Evolutionary conservation across 805 yeast species (phyloP), one percentile per base, ranked within the genome.

Genomic region (Priceomyces fermenticarens): DNA sequence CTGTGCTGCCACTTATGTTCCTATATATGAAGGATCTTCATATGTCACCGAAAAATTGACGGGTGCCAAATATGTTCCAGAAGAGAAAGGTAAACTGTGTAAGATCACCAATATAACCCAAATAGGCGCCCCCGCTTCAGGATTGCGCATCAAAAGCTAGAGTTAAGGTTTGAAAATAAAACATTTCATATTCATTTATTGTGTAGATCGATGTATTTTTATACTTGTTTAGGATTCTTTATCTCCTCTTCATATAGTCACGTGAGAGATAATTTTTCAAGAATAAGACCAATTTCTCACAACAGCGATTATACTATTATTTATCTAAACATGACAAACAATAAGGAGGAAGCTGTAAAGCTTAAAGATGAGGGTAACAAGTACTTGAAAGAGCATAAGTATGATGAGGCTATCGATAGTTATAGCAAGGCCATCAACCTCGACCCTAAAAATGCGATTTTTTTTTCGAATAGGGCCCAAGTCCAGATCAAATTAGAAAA

Each of bases 121-220:
- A 40, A 80, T 93, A 48, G 99, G 99, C 13, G 88, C 91, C 11
- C 87, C 93, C 13, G 93, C 96, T 9, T 84, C 96, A 10, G 98
- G 98, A 15, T 75, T 91, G 55, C 81, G 95, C 48, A 73, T 78
- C 38, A 55, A 56, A 43, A 67, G 55, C 28, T 51, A 36, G 16
- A 35, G 11, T 35, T 20, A n/a, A 11, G 4, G 38, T n/a, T 20
- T 11, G 35, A 28, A 30, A 35, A 15, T 33, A 25, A 29, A 20
- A 25, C 15, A 17, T 8, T 32, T 27, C n/a, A 11, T 16, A 31
- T 16, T 33, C 12, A 17, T 26, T 12, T 27, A 32, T n/a, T n/a
- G 26, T 14, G 12, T 12, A 10, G 15, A 11, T 25, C 11, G 25
- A 32, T 10, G 20, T 29, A 11, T 13, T 28, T 13, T 10, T 35